Evolutionary conservation across 495 filamentous ascomycete species (phyloP), one percentile per base, ranked within the genome.

Genomic region (Lophium mytilinum): DNA sequence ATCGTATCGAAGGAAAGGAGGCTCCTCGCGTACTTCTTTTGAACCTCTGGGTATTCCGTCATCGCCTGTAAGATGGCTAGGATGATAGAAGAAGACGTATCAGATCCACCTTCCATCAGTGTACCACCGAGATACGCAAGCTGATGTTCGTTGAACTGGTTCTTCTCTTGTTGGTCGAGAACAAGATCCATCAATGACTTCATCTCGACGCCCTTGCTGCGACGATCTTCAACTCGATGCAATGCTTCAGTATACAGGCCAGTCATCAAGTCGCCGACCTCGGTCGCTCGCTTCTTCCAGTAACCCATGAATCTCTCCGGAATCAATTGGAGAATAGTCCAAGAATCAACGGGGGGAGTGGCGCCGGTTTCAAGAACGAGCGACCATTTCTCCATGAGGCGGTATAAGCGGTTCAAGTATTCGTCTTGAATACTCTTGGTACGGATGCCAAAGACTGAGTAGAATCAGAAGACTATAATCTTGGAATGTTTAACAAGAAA

Each of bases 341-440:
- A 74, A 7, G 68, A 57, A 51, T 77, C 74, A 0, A 77, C 70
- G 0, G 76, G 75, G 0, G 76, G 76, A 3, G 71, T 77, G 1
- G 74, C 72, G 14, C 75, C 76, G 3, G 65, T 48, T 53, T 77
- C 74, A 50, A 74, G 68, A 1, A 76, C 57, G 47, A 63, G 48
- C 18, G 72, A 70, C 71, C 71, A 77, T 15, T 69, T 57, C 11
- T 75, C 71, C 71, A 78, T 71, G 8, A 78, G 17, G 14, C 66
- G 12, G 59, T 72, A 75, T 1, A 78, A 66, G 14, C 67, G 51
- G 4, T 34, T 57, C 69, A 76, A 65, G 36, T 69, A 51, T 0
- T 39, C 11, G 5, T 65, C 49, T 69, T 65, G n/a, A 42, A 34
- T 8, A 59, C 65, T 33, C 62, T 65, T 50, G 0, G 70, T 73